Evolutionary conservation across 176 grass and related monocot genomes (phyloP).

Genomic region (Ensete ventricosum): DNA sequence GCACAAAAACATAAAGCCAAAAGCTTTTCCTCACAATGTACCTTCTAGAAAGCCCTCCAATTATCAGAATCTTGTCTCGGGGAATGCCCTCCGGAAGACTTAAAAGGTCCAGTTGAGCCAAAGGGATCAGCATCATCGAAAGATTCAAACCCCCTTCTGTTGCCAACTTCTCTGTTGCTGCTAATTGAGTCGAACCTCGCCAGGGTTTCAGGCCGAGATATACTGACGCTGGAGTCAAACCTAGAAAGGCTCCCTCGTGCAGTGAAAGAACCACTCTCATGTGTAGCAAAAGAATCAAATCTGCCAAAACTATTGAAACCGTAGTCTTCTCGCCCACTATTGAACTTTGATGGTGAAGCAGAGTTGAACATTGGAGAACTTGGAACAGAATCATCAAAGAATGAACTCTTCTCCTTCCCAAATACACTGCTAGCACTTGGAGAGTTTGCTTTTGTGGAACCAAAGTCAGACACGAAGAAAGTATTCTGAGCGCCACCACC

Average conservation of each 20-base stretch:
- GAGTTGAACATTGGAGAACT: slow-evolving; percentile 78
- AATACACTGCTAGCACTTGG: slow-evolving; percentile 43
- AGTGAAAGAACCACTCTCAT: slow-evolving; percentile 59
- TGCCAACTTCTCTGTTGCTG: slow-evolving; percentile 50
- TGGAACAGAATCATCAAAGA: slow-evolving; percentile 96
- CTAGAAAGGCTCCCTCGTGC: slow-evolving; percentile 54
- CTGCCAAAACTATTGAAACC: slow-evolving; percentile 50
- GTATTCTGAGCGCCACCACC: slow-evolving; percentile 36
- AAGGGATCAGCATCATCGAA: slow-evolving; percentile 93
- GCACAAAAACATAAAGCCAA: neutral
- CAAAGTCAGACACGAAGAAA: slow-evolving; percentile 75
- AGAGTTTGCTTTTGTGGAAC: slow-evolving; percentile 39
- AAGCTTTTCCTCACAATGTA: neutral
- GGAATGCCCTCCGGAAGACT: slow-evolving; percentile 59
- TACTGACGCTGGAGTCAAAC: slow-evolving; percentile 65
- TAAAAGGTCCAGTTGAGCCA: slow-evolving; percentile 82
- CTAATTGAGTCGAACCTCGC: slow-evolving; percentile 54
- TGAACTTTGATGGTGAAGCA: slow-evolving; percentile 64
- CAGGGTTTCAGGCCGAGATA: slow-evolving; percentile 32
- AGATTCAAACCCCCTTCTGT: slow-evolving; percentile 59
- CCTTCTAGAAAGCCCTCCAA: slow-evolving; percentile 16
- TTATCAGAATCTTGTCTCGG: slow-evolving; percentile 44
- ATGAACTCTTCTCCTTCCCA: slow-evolving; percentile 62
- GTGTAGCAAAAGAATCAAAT: slow-evolving; percentile 83
- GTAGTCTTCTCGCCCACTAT: slow-evolving; percentile 43